Base-by-base conservation (phyloP, 306 rosid genomes). In the Oxytropis ochrocephala region DNA sequence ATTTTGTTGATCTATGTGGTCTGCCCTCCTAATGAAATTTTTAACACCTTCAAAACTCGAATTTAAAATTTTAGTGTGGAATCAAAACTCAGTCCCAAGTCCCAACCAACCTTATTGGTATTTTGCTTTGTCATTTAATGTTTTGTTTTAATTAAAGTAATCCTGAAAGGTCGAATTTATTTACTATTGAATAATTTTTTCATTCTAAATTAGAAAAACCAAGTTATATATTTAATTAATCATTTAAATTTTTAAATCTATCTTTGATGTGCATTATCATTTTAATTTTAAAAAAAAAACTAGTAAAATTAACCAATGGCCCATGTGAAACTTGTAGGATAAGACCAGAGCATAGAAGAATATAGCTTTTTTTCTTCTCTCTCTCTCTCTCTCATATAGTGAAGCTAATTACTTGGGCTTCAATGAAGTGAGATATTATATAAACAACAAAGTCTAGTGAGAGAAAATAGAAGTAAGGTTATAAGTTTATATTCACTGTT, bases 291-390 rank as follows among this genome's bases (percentile, higher is more conserved):
- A 68, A 19, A 18, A 49, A 55, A 38, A 55, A 39, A 5, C 16
- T 7, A 53, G 39, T 35, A 24, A 24, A 41, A 48, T 13, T 13
- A 72, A 35, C 19, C 14, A 61, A 61, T 13, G 21, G 42, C 43
- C 36, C 69, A 49, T 39, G 67, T 73, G 55, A 78, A 64, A 64
- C 74, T 78, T 78, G 24, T 11, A 5, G 38, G 69, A 48, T 59
- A 72, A 59, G 69, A 47, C 6, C 54, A 58, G 16, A 70, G 8
- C 11, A 38, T 0, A 70, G 7, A n/a, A n/a, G 56, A 70, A 55
- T 44, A 69, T 42, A 18, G 35, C 38, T 17, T 41, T 41, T 39
- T 67, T 51, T 38, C 10, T 35, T 38, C 4, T 19, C 11, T 8
- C 3, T 41, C 42, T 1, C 16, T 41, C 48, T 39, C 29, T 53